Evolutionary conservation across 441 rosid genomes (phyloP).

Genomic region (Adansonia rubrostipa): DNA sequence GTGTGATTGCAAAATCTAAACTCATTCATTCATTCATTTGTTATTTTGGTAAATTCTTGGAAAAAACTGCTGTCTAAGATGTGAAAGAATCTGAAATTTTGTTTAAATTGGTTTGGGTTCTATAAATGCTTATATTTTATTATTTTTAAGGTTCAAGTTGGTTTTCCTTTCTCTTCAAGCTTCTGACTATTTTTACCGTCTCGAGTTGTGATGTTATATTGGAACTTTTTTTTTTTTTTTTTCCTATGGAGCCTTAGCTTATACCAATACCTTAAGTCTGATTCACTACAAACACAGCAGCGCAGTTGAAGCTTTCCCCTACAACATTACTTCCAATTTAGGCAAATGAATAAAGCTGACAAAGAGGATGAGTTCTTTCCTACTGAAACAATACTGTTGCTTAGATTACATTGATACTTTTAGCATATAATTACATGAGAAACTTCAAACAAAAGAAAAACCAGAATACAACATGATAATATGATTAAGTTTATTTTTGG

Average conservation of each 20-base stretch:
- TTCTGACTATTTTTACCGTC: neutral
- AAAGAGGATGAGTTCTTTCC: neutral
- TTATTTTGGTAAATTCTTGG: conserved; percentile 1
- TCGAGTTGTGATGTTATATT: neutral
- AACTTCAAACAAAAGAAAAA: neutral
- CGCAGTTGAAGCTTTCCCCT: too few species aligned
- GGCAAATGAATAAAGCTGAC: neutral
- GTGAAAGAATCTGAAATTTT: neutral
- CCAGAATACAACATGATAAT: neutral
- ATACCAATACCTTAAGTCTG: neutral
- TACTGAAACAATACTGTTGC: neutral
- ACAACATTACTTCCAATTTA: too few species aligned
- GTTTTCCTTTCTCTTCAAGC: neutral
- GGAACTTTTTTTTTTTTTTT: neutral
- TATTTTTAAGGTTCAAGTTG: neutral
- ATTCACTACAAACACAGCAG: neutral
- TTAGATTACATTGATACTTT: neutral
- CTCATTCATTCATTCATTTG: conserved; percentile 42
- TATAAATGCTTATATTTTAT: neutral
- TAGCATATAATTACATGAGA: neutral
- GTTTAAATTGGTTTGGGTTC: conserved; percentile 2
- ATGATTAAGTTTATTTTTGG: neutral
- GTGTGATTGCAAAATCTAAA: conserved; percentile 24
- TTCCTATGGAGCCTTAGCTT: neutral
- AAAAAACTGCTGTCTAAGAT: neutral